phyloP scores from a whole-genome alignment of 352 stramenopile species.

The Pythium sukuiense region DNA sequence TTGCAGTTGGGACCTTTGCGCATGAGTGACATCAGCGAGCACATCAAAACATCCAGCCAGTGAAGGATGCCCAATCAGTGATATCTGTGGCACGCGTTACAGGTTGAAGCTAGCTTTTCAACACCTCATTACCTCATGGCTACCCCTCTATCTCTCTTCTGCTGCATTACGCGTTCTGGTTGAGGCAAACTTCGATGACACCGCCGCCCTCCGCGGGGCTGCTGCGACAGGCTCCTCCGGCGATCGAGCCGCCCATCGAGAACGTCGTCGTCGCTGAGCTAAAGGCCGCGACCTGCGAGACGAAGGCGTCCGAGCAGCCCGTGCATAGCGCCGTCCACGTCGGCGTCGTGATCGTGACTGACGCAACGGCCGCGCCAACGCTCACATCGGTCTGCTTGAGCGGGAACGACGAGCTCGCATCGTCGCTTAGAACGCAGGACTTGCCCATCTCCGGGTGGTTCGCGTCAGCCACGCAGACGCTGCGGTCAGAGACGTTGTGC shows the following conservation, averaged over 20 bases:
- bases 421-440: background rate
- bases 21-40: too few species aligned
- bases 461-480: slow-evolving; percentile 10
- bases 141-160: too few species aligned
- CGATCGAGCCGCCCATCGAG: slow-evolving; percentile 7
- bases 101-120: too few species aligned
- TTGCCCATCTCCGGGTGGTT: slow-evolving; percentile 15
- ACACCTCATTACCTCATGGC: too few species aligned
- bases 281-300: slow-evolving; percentile 9
- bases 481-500: slow-evolving; percentile 6
- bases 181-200: slow-evolving; percentile 4
- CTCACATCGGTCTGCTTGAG: background rate
- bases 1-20: too few species aligned
- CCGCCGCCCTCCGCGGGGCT: slow-evolving; percentile 5
- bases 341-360: background rate
- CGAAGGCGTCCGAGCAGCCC: slow-evolving; percentile 12
- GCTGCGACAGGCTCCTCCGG: slow-evolving; percentile 7
- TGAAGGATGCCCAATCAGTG: too few species aligned
- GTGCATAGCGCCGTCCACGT: slow-evolving; percentile 14
- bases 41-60: too few species aligned
- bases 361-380: background rate
- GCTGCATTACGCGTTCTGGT: background rate
- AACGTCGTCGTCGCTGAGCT: background rate
- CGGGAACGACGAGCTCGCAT: background rate
- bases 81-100: too few species aligned